Base-by-base conservation (phyloP, 1,139 yeast genomes). In the Pichia terricola region DNA sequence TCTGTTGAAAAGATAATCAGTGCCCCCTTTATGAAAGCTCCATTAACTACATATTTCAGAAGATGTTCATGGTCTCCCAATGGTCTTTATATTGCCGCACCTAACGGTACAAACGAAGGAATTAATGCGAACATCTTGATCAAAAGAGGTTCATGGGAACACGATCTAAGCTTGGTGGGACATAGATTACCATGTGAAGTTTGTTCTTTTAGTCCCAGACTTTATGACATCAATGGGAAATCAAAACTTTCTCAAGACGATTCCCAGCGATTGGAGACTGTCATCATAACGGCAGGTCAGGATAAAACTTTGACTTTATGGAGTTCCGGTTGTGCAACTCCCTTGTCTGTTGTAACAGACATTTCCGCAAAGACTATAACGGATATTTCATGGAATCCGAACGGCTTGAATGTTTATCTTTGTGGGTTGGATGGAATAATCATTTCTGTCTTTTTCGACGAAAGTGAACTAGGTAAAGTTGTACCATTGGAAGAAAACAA, bases 171-270 rank as follows among this genome's bases (percentile, higher is more conserved):
- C 45, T 71, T 91, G 40, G 84, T 94, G 40, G 99, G 98, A 1
- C 98, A 91, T 59, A 96, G 89, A 53, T 88, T 95, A 1, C 97
- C 99, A 0, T 86, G 95, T 53, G 98, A 94, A 62, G 97, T 89
- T 4, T 89, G 91, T 39, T 67, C 84, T 0, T 94, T 94, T 61
- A 84, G 91, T 26, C 98, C 98, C 0, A 66, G 81, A 44, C 57
- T 79, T 37, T 83, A 76, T 53, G 72, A 68, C 53, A 42, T 58
- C 35, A 34, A 22, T 27, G 22, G 22, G 22, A 16, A 16, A 16
- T 16, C 22, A 16, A 16, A 16, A 16, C 8, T 30, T 11, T 8
- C 10, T 11, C 8, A 11, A 8, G 56, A 53, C 38, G 53, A 52
- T 3, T 38, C 49, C n/a, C 49, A 50, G 5, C 34, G 37, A 5